These are phyloP conservation scores for Chaetomidium leptoderma DNA, from an alignment of 495 filamentous ascomycete genomes.

Conservation along the genomic window DNA sequence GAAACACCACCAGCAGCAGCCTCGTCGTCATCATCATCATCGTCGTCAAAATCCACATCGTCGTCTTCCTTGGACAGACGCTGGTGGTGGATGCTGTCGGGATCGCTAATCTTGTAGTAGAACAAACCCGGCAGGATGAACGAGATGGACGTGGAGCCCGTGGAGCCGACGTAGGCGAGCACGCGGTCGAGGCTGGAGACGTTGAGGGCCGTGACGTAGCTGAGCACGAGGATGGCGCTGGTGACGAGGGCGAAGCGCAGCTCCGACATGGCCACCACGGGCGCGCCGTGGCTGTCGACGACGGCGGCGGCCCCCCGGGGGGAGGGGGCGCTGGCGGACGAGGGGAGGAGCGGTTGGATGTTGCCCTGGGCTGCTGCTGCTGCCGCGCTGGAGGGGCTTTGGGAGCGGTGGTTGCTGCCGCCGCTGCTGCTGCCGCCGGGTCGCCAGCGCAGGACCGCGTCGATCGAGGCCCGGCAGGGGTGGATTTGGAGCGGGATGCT, in stretches of 20 bases:
- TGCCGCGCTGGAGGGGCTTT: conserved; percentile 28
- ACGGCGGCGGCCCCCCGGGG: conserved; percentile 6
- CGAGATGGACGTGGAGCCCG: conserved; percentile 87
- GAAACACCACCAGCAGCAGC: conserved; percentile 26
- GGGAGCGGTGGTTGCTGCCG: conserved; percentile 81
- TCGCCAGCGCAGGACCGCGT: conserved; percentile 89
- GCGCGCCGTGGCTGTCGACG: conserved; percentile 42
- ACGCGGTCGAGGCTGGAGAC: conserved; percentile 86
- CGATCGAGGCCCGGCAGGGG: conserved; percentile 87
- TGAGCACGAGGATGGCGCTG: conserved; percentile 73
- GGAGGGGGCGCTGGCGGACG: conserved; percentile 13
- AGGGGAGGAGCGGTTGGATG: conserved; percentile 43
- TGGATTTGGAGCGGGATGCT: conserved; percentile 94
- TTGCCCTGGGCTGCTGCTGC: conserved; percentile 24
- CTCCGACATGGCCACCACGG: conserved; percentile 63
- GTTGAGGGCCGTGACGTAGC: conserved; percentile 82
- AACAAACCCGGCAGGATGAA: conserved; percentile 95
- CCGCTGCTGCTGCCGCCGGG: too few relatives aligned
- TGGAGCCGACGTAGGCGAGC: conserved; percentile 91
- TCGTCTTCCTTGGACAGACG: conserved; percentile 87
- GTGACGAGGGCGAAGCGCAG: conserved; percentile 86
- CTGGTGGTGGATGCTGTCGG: conserved; percentile 77
- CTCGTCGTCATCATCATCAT: conserved; percentile 46
- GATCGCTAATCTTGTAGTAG: conserved; percentile 94
- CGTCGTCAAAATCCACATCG: conserved; percentile 48